phyloP scores from a whole-genome alignment of 306 rosid species.

The Vicia villosa region DNA sequence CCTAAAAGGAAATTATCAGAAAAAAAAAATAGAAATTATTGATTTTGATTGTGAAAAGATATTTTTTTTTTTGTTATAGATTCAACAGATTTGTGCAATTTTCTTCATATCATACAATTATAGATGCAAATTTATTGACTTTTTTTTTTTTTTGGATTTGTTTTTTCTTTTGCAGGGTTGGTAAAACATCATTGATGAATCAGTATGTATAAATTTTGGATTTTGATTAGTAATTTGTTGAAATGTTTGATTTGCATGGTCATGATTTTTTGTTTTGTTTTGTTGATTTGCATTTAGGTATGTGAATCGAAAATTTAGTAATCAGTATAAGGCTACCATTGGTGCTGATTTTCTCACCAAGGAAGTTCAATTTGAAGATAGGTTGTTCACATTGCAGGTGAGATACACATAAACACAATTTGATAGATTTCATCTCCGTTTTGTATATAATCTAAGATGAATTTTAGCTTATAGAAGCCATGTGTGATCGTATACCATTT shows the following conservation, averaged over 20 bases:
- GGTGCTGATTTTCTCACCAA: slow-evolving; percentile 99
- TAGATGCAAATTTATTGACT: slow-evolving; percentile 5
- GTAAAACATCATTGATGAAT: slow-evolving; percentile 97
- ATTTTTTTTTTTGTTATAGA: not conserved
- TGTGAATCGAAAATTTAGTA: slow-evolving; percentile 97
- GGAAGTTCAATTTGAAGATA: slow-evolving; percentile 98
- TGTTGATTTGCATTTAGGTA: slow-evolving; percentile 55
- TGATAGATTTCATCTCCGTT: slow-evolving; percentile 17
- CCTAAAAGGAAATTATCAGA: not conserved
- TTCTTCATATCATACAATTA: not conserved
- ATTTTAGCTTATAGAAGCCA: not conserved
- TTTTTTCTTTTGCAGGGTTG: slow-evolving; percentile 76
- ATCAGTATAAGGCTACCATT: slow-evolving; percentile 98
- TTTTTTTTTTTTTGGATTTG: slow-evolving; percentile 2
- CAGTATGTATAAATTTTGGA: slow-evolving; percentile 60
- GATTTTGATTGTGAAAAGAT: slow-evolving; percentile 1
- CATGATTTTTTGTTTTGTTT: slow-evolving; percentile 22
- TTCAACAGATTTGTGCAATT: slow-evolving; percentile 24
- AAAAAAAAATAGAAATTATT: not conserved
- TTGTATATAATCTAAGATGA: not conserved
- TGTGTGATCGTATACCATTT: not conserved
- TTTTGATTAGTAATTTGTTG: slow-evolving; percentile 15
- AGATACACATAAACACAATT: slow-evolving; percentile 30
- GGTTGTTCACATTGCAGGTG: slow-evolving; percentile 98
- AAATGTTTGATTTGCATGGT: slow-evolving; percentile 18